Percentiles rank a stretch among this genome's conserved stretches.
phyloP scores from a whole-genome alignment of 176 grass and related monocot species.

The Carex pumila region DNA sequence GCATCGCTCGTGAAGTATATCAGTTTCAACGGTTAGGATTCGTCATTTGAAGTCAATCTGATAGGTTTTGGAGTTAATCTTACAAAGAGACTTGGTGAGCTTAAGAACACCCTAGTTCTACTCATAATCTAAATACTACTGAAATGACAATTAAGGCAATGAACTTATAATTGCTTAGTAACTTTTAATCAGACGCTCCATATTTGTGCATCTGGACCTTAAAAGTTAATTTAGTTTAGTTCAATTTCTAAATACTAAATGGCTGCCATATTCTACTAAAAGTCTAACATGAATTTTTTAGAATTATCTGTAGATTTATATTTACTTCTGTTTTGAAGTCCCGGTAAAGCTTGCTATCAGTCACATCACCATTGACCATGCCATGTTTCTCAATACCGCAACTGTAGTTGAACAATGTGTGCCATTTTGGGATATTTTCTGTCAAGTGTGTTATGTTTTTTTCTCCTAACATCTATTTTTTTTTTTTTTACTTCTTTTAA shows the following conservation, averaged over 20 bases:
- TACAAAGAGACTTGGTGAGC: too few relatives aligned
- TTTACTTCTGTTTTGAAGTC: neutral
- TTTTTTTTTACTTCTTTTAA: neutral
- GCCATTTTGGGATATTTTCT: neutral
- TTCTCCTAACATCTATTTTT: slow-evolving; percentile 3
- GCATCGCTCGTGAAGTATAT: too few relatives aligned
- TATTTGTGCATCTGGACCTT: neutral
- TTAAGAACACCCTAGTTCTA: too few relatives aligned
- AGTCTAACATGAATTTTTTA: neutral
- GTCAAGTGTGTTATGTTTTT: neutral
- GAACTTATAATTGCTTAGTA: too few relatives aligned
- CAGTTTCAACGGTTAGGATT: too few relatives aligned
- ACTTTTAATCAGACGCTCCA: too few relatives aligned
- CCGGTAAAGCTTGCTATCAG: neutral
- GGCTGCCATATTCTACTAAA: neutral
- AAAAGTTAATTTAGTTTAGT: neutral
- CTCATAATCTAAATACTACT: neutral
- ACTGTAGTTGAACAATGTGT: neutral
- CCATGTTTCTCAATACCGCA: neutral
- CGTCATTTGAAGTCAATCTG: too few relatives aligned
- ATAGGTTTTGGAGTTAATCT: too few relatives aligned
- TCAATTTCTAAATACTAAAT: neutral
- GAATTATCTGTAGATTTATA: neutral
- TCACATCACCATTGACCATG: neutral
- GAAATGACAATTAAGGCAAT: neutral